Evolutionary conservation across 1,139 yeast species (phyloP).

Genomic region (Scheffersomyces insectosa): DNA sequence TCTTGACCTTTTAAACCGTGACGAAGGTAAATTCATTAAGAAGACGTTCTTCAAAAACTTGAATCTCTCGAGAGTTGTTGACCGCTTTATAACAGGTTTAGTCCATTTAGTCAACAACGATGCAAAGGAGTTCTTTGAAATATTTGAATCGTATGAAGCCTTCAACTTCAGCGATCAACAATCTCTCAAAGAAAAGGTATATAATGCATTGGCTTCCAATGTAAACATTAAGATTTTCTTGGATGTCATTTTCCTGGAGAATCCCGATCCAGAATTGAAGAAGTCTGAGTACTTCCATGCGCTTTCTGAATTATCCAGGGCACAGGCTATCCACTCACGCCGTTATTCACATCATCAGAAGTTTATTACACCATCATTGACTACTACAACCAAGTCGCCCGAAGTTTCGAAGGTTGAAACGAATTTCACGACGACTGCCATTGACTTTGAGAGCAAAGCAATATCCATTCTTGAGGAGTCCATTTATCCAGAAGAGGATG

Average conservation of each 20-base stretch:
- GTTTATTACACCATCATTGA: constrained; percentile 4
- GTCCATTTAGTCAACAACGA: constrained; percentile 33
- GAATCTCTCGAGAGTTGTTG: constrained; percentile 16
- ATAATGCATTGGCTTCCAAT: constrained; percentile 16
- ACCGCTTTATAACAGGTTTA: constrained; percentile 36
- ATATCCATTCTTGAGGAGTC: constrained; percentile 20
- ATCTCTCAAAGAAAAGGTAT: constrained; percentile 19
- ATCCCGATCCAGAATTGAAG: constrained; percentile 10
- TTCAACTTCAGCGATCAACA: constrained; percentile 8
- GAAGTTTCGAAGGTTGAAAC: constrained; percentile 11
- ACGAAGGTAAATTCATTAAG: constrained; percentile 25
- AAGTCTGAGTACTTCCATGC: constrained; percentile 38
- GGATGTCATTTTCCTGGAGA: constrained; percentile 18
- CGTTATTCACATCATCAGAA: constrained; percentile 7
- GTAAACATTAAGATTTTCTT: constrained; percentile 21
- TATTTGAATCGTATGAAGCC: constrained; percentile 22
- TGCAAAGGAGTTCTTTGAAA: constrained; percentile 21
- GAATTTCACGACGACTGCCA: constrained; percentile 25
- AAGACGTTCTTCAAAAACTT: constrained; percentile 23
- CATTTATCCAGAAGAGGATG: not conserved
- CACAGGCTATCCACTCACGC: constrained; percentile 13
- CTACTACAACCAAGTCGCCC: constrained; percentile 4
- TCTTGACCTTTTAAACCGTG: constrained; percentile 32
- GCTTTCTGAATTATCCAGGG: constrained; percentile 30
- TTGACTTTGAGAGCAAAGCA: constrained; percentile 35